A percentile compares a stretch with the other conserved stretches of the same genome.
phyloP scores from a whole-genome alignment of 805 yeast species.

The Zygosaccharomyces bisporus region DNA sequence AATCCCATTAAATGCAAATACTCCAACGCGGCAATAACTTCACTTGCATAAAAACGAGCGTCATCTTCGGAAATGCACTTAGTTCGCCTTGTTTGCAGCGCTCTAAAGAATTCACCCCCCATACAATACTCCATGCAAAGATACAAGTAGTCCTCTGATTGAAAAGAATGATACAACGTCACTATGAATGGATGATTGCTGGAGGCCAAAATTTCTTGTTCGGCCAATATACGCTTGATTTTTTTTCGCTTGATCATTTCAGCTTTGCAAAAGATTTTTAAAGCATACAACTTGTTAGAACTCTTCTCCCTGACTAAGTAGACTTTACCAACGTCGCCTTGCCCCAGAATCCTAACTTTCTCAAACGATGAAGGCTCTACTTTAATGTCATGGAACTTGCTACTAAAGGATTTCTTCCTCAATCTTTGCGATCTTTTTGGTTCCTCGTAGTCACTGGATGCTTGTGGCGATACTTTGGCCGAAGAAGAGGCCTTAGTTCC shows the following conservation, averaged over 20 bases:
- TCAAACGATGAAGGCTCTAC: constrained; percentile 88
- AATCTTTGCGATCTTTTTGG: constrained; percentile 35
- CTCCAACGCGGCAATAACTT: constrained; percentile 94
- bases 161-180: constrained; percentile 92
- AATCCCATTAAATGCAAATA: constrained; percentile 95
- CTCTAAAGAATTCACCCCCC: constrained; percentile 98
- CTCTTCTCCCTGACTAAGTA: constrained; percentile 82
- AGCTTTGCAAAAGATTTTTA: constrained; percentile 84
- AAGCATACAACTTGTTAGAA: constrained; percentile 75
- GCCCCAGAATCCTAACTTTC: constrained; percentile 83
- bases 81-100: constrained; percentile 83
- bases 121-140: constrained; percentile 98
- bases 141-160: constrained; percentile 84
- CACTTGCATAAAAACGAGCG: constrained; percentile 93
- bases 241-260: constrained; percentile 96
- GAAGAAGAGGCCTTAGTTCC: constrained; percentile 17
- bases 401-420: constrained; percentile 54
- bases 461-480: constrained; percentile 32
- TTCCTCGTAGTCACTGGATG: constrained; percentile 17
- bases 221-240: constrained; percentile 91
- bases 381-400: constrained; percentile 67
- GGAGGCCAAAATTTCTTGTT: constrained; percentile 92
- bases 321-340: constrained; percentile 97
- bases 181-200: constrained; percentile 97
- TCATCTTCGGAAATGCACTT: constrained; percentile 84